Evolutionary conservation across 2,329 filamentous ascomycete species (phyloP), one percentile per base, ranked within the genome.

Genomic region (Colletotrichum sidae): DNA sequence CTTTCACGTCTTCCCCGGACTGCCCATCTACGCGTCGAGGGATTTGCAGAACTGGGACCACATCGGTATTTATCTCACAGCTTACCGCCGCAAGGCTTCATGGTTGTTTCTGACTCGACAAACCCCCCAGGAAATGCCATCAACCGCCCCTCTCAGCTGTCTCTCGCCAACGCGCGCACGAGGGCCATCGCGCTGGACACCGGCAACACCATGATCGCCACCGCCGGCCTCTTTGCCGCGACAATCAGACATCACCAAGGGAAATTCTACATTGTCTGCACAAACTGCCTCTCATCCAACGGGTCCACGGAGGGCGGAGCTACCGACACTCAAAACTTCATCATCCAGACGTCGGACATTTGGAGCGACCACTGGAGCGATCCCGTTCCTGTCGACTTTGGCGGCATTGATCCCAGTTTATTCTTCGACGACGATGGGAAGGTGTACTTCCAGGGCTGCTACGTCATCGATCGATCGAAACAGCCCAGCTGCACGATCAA

Each of bases 1-100:
- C n/a, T 87, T 88, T 69, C 87, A 88, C 70, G 81, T 86, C 8
- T 88, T 88, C 69, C 80, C 87, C 0, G 86, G 87, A 17, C 75
- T 80, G 0, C 82, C 84, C 53, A 74, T 75, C 34, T 75, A 75
- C 55, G 71, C 72, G 25, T 78, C 75, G 6, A 72, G 72, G 39
- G 73, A 78, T 51, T 68, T 78, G 1, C 45, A 68, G 9, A 68
- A 69, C 49, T 76, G 75, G 74, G 68, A 5, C 25, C 25, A 25
- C 25, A 25, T 25, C 4, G 25, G 25, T 25, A 25, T 25, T 1
- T 4, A 17, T 25, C 25, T 25, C 25, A 25, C 25, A 25, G 1
- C 25, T 1, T 25, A 25, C 25, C 25, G 25, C 25, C 25, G 25
- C 25, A 25, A 25, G 25, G 25, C 25, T 25, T 25, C 25, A 1